Evolutionary conservation across 2,329 filamentous ascomycete species (phyloP), one percentile per base, ranked within the genome.

Genomic region (Colletotrichum lupini): DNA sequence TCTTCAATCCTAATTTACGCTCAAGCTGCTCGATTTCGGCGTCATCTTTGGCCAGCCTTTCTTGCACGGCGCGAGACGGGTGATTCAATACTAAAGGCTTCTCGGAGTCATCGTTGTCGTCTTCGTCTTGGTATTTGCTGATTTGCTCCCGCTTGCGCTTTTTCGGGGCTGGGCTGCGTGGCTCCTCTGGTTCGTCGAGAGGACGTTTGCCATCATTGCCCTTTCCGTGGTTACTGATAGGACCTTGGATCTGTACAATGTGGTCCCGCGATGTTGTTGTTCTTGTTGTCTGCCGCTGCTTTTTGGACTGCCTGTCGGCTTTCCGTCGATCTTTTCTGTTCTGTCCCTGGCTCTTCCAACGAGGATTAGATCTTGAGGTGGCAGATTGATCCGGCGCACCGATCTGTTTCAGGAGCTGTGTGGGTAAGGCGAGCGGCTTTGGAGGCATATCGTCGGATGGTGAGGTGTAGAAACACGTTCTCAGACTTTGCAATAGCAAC

Each of bases 11-110:
- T 3, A 99, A 85, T 79, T 94, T 97, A 81, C 92, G 95, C 84
- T 99, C 97, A 37, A 98, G 85, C 3, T 92, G 92, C 24, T 93
- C 92, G 77, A 99, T 98, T 77, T 98, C 95, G 2, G 92, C 94
- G 78, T 98, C 95, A 72, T 99, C 96, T 74, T 94, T 87, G 0
- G 90, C 92, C 5, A 98, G 85, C 76, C 89, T 91, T 4, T 92
- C 88, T 78, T 88, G 90, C n/a, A 91, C 80, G 24, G 76, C 76
- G 60, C 68, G 72, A 14, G 72, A 63, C 16, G 42, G 22, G 11
- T 62, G 30, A 7, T 58, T 67, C 14, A 57, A 26, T 11, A 37
- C 28, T 11, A 55, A 42, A 11, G 9, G 46, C 35, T 78, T 66
- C 6, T 79, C 76, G 8, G 78, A 59, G 1, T 76, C 76, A 7